phyloP scores from a whole-genome alignment of 1,284 basidiomycete species.

The Thelephora terrestris region DNA sequence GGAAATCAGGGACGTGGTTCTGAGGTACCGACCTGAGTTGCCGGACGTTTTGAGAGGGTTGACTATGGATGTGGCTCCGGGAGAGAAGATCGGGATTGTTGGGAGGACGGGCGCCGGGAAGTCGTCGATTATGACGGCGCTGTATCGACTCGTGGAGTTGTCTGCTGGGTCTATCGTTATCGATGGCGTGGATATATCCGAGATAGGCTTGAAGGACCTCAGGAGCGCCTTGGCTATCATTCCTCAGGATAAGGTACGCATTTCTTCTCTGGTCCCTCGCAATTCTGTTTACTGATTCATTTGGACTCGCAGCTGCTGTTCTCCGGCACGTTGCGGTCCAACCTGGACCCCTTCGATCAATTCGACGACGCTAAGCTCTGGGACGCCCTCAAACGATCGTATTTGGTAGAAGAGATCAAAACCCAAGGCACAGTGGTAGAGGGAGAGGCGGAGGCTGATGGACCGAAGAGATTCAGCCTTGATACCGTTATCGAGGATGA shows the following conservation, averaged over 20 bases:
- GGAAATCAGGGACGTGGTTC: conserved; percentile 49
- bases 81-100: conserved; percentile 88
- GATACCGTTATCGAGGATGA: conserved; percentile 81
- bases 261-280: not conserved
- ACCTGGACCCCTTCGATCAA: conserved; percentile 72
- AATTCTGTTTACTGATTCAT: conserved; percentile 7
- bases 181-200: conserved; percentile 59
- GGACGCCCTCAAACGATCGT: conserved; percentile 75
- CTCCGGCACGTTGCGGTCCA: conserved; percentile 73
- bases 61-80: conserved; percentile 53
- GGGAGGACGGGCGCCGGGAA: conserved; percentile 75
- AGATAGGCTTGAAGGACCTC: conserved; percentile 56
- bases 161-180: conserved; percentile 53
- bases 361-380: conserved; percentile 71
- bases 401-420: conserved; percentile 46
- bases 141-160: conserved; percentile 43
- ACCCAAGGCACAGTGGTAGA: conserved; percentile 13
- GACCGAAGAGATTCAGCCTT: conserved; percentile 46
- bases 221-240: conserved; percentile 73
- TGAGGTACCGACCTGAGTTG: conserved; percentile 66
- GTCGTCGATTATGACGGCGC: conserved; percentile 48
- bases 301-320: conserved; percentile 25
- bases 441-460: conserved; percentile 8
- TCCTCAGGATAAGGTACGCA: conserved; percentile 64
- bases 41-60: conserved; percentile 61